A percentile compares a stretch with the other conserved stretches of the same genome.
Conservation (phyloP, 495 filamentous ascomycete genomes). For the Annulohypoxylon maeteangense region DNA sequence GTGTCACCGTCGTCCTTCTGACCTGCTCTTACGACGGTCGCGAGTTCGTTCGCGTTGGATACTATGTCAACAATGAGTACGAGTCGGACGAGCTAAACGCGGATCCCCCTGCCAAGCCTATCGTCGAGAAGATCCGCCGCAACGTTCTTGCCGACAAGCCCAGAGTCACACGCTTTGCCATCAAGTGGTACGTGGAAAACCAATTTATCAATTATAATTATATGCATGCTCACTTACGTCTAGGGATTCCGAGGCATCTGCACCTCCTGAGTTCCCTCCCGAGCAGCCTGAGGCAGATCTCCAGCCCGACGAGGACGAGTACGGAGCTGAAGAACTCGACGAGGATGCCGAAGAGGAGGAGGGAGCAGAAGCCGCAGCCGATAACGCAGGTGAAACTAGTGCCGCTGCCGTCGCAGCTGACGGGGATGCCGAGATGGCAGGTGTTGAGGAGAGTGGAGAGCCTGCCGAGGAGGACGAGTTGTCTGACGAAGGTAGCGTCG, state of each 20-base stretch:
- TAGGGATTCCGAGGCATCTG: constrained; percentile 96
- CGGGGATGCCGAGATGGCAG: constrained; percentile 88
- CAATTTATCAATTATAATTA: neutral
- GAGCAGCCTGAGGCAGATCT: constrained; percentile 96
- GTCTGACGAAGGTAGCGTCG: constrained; percentile 90
- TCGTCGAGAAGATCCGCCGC: constrained; percentile 88
- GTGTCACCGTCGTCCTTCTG: constrained; percentile 95
- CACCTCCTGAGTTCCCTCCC: constrained; percentile 93
- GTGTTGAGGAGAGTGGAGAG: constrained; percentile 65
- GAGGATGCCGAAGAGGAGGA: constrained; percentile 69
- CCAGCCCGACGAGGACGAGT: constrained; percentile 84
- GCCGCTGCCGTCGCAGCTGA: constrained; percentile 57
- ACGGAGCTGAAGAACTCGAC: constrained; percentile 86
- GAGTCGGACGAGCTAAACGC: constrained; percentile 86
- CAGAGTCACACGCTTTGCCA: constrained; percentile 95
- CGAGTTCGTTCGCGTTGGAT: constrained; percentile 97
- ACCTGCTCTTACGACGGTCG: constrained; percentile 95
- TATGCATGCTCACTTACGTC: constrained; percentile 35
- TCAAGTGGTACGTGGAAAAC: constrained; percentile 82
- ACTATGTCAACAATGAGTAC: constrained; percentile 99
- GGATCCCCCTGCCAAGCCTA: constrained; percentile 89
- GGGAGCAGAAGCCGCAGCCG: constrained; percentile 56
- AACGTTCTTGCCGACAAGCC: constrained; percentile 98
- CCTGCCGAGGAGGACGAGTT: constrained; percentile 75
- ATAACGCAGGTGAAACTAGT: constrained; percentile 53